Percentiles rank a stretch among this genome's conserved stretches.
Evolutionary conservation across 129 eudicot species (phyloP).

Genomic region (Escallonia herrerae): DNA sequence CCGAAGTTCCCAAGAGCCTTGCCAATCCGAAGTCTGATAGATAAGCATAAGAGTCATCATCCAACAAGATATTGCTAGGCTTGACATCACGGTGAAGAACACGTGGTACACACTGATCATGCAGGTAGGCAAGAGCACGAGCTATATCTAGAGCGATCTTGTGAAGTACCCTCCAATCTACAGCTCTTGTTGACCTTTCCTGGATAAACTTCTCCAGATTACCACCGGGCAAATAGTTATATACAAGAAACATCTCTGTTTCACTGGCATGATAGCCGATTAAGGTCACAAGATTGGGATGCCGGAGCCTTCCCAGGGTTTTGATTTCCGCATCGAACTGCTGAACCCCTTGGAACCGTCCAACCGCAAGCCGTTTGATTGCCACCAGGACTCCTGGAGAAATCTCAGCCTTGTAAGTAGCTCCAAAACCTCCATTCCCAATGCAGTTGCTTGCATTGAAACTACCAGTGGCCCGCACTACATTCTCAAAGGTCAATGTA

Average conservation of each 20-base stretch:
- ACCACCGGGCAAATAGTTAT: constrained; percentile 80
- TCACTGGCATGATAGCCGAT: constrained; percentile 92
- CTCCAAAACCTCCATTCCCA: constrained; percentile 93
- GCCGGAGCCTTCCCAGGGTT: constrained; percentile 81
- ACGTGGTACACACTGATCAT: constrained; percentile 89
- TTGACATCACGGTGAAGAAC: constrained; percentile 93
- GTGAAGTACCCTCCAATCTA: constrained; percentile 78
- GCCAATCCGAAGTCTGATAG: constrained; percentile 85
- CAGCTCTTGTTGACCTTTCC: constrained; percentile 66
- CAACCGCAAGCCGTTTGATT: constrained; percentile 67
- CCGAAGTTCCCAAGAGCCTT: constrained; percentile 66
- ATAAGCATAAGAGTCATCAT: constrained; percentile 72
- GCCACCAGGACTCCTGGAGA: constrained; percentile 78
- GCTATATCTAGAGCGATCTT: constrained; percentile 84
- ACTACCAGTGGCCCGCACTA: constrained; percentile 65
- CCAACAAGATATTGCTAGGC: constrained; percentile 80
- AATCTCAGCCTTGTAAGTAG: constrained; percentile 83
- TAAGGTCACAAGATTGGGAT: constrained; percentile 75
- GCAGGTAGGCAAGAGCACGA: constrained; percentile 81
- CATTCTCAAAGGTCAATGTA: constrained; percentile 69
- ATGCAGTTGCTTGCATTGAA: constrained; percentile 89
- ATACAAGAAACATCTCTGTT: constrained; percentile 83
- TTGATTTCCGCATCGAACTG: constrained; percentile 86
- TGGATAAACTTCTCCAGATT: constrained; percentile 83
- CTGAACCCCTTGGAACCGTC: constrained; percentile 86